phyloP scores from a whole-genome alignment of 2,329 filamentous ascomycete genomes.

The Curvularia sp. region DNA sequence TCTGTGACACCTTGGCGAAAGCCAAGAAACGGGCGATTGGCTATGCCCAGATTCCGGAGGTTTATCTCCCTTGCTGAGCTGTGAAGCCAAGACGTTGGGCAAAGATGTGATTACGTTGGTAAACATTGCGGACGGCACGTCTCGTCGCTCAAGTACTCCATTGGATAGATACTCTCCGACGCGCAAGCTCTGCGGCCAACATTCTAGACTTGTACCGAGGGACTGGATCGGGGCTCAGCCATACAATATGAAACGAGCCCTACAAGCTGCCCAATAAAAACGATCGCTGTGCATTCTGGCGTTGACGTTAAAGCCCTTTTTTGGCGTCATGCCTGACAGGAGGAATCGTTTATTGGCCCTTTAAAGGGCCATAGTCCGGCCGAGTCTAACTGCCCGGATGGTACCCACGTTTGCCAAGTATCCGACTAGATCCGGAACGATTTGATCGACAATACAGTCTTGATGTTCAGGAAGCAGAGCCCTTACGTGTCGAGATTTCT shows the following conservation, averaged over 20 bases:
- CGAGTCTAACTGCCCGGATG: background rate
- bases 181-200: background rate
- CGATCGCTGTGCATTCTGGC: too few species aligned
- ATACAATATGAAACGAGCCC: background rate
- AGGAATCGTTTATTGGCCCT: background rate
- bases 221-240: background rate
- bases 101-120: background rate
- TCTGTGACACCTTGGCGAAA: conserved; percentile 1
- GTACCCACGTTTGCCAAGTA: background rate
- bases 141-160: background rate
- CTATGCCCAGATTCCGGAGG: background rate
- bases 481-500: background rate
- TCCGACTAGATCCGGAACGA: background rate
- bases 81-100: conserved; percentile 2
- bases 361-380: background rate
- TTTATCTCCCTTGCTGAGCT: background rate
- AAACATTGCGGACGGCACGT: background rate
- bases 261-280: background rate
- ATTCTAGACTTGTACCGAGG: background rate
- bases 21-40: background rate
- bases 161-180: background rate
- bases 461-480: background rate
- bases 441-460: background rate
- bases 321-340: background rate
- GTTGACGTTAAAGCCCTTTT: background rate